Percentiles rank a stretch among this genome's conserved stretches.
phyloP scores from a whole-genome alignment of 331 rosid genomes.

The Quercus tomentella region DNA sequence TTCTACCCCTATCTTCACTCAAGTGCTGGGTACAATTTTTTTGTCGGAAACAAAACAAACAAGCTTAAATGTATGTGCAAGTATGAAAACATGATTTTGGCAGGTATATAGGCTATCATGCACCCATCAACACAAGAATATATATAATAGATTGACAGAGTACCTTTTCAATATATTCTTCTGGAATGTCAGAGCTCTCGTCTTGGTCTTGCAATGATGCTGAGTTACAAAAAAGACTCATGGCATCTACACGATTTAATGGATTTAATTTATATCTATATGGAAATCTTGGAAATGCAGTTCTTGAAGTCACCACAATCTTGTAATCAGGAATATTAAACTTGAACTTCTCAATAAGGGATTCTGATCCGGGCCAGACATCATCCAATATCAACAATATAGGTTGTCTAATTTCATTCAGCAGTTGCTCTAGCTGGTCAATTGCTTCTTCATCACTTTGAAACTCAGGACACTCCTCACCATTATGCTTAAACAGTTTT shows the following conservation, averaged over 20 bases:
- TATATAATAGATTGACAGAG: neutral
- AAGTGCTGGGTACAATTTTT: neutral
- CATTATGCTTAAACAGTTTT: conserved; percentile 39
- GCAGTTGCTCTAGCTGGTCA: conserved; percentile 27
- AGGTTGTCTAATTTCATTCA: conserved; percentile 38
- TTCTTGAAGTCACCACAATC: conserved; percentile 75
- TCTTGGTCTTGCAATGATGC: conserved; percentile 26
- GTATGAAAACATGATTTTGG: neutral
- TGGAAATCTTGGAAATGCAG: conserved; percentile 38
- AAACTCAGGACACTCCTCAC: conserved; percentile 23
- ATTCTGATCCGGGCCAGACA: conserved; percentile 54
- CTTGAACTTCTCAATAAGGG: conserved; percentile 40
- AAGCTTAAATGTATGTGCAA: neutral
- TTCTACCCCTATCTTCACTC: neutral
- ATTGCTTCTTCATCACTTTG: conserved; percentile 35
- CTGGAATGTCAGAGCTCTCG: conserved; percentile 19
- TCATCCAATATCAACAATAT: conserved; percentile 63
- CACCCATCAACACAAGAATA: neutral
- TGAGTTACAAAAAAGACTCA: conserved; percentile 41
- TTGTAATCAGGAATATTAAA: conserved; percentile 32
- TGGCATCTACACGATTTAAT: conserved; percentile 36
- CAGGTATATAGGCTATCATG: neutral
- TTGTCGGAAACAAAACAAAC: neutral
- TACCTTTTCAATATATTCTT: conserved; percentile 41
- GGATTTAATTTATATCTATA: conserved; percentile 26